A percentile compares a stretch with the other conserved stretches of the same genome.
phyloP scores from a whole-genome alignment of 2,329 filamentous ascomycete species.

The Paraphoma chrysanthemicola region DNA sequence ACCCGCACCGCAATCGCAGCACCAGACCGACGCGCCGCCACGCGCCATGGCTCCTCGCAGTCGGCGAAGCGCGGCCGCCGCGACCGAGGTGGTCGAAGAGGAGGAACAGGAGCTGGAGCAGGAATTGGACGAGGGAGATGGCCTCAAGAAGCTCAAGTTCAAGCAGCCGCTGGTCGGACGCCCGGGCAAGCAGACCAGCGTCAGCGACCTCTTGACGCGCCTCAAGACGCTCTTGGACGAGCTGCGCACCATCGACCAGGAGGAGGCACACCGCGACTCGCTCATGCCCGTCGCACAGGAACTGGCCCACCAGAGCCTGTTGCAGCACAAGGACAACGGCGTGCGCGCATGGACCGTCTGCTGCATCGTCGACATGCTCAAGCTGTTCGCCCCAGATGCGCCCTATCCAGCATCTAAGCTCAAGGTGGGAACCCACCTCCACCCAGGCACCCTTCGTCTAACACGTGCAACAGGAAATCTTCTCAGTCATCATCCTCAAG shows the following conservation, averaged over 20 bases:
- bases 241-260: slow-evolving; percentile 85
- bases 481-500: slow-evolving; percentile 82
- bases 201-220: slow-evolving; percentile 80
- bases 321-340: slow-evolving; percentile 91
- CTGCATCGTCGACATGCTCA: slow-evolving; percentile 91
- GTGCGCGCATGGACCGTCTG: slow-evolving; percentile 88
- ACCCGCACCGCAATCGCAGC: slow-evolving; percentile 5
- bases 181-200: slow-evolving; percentile 86
- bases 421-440: slow-evolving; percentile 65
- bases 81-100: slow-evolving; percentile 35
- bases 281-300: slow-evolving; percentile 84
- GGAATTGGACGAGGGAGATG: slow-evolving; percentile 35
- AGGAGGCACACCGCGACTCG: slow-evolving; percentile 82
- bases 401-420: slow-evolving; percentile 90
- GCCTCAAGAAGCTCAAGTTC: slow-evolving; percentile 68
- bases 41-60: slow-evolving; percentile 49
- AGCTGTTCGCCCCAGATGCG: slow-evolving; percentile 91
- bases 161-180: slow-evolving; percentile 88
- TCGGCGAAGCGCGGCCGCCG: slow-evolving; percentile 46
- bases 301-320: slow-evolving; percentile 78
- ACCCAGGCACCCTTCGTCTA: slow-evolving; percentile 1
- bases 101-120: slow-evolving; percentile 22
- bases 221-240: slow-evolving; percentile 83
- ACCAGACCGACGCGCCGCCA: slow-evolving; percentile 31
- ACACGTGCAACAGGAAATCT: slow-evolving; percentile 75